phyloP scores from a whole-genome alignment of 768 basidiomycete species.

The Rubroboletus pulcherrimus region DNA sequence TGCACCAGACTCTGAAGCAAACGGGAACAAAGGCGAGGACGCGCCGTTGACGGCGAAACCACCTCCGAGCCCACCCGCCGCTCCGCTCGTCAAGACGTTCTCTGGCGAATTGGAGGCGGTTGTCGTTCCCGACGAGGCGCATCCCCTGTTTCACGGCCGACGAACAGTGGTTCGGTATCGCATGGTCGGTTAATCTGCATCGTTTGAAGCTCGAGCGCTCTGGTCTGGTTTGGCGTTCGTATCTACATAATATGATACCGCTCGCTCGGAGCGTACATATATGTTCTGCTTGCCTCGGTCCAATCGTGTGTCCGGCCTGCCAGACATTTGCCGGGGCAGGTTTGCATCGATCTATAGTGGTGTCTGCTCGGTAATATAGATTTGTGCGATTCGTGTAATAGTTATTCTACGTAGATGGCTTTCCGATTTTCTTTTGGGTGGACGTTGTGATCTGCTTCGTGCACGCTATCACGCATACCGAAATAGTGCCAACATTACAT shows the following conservation, averaged over 20 bases:
- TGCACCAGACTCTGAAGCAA: not conserved
- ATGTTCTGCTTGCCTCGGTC: not conserved
- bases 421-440: not conserved
- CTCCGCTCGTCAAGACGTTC: conserved; percentile 37
- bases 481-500: no score
- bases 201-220: not conserved
- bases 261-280: not conserved
- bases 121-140: conserved; percentile 50
- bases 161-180: conserved; percentile 51
- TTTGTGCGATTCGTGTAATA: not conserved
- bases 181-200: conserved; percentile 33
- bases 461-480: no score
- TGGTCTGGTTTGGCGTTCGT: not conserved
- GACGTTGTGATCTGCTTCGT: not conserved
- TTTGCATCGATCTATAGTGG: not conserved
- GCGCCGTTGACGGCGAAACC: no score
- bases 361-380: not conserved
- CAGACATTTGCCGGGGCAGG: not conserved
- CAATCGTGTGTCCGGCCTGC: not conserved
- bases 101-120: conserved; percentile 55
- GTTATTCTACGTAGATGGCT: not conserved
- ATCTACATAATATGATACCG: not conserved
- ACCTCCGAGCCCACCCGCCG: not conserved
- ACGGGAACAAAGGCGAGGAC: not conserved
- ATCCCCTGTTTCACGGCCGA: conserved; percentile 50